These are phyloP conservation scores for Sungouiozyma ichnusensis DNA, from an alignment of 805 yeast species.

Conservation along the genomic window DNA sequence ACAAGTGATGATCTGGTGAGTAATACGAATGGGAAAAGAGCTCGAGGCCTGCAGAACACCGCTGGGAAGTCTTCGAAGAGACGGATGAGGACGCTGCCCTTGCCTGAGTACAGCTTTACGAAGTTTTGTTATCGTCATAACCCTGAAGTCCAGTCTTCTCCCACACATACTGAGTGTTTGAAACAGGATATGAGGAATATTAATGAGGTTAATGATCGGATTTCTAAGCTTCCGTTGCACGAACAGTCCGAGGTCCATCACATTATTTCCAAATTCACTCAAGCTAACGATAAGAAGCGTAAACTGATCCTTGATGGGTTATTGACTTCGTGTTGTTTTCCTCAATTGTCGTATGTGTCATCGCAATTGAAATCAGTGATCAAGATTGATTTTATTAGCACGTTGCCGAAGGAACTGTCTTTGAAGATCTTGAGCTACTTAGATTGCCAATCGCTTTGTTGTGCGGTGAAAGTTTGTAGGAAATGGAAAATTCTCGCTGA, in stretches of 20 bases:
- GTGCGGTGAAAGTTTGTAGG: conserved; percentile 84
- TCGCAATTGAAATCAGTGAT: conserved; percentile 70
- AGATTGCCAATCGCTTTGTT: conserved; percentile 88
- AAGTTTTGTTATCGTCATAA: conserved; percentile 87
- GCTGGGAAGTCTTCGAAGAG: no score
- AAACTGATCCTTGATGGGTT: conserved; percentile 73
- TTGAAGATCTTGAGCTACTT: conserved; percentile 77
- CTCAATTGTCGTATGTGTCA: conserved; percentile 79
- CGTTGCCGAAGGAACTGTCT: conserved; percentile 78
- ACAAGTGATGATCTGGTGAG: background rate
- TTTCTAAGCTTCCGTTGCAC: conserved; percentile 38
- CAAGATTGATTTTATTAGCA: conserved; percentile 77
- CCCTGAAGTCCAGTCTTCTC: conserved; percentile 62
- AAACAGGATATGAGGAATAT: conserved; percentile 19
- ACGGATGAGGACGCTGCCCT: background rate
- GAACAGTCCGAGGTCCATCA: conserved; percentile 73
- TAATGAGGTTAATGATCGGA: conserved; percentile 23
- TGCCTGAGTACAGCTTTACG: conserved; percentile 42
- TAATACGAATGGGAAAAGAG: background rate
- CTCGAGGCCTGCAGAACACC: no score
- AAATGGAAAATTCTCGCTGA: conserved; percentile 87
- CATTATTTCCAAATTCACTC: conserved; percentile 66
- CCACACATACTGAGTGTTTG: conserved; percentile 19
- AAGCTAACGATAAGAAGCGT: conserved; percentile 69
- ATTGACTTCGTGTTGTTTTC: conserved; percentile 85